Evolutionary conservation across 169 alveolate genomes (phyloP).

Genomic region (Plasmodium inui): DNA sequence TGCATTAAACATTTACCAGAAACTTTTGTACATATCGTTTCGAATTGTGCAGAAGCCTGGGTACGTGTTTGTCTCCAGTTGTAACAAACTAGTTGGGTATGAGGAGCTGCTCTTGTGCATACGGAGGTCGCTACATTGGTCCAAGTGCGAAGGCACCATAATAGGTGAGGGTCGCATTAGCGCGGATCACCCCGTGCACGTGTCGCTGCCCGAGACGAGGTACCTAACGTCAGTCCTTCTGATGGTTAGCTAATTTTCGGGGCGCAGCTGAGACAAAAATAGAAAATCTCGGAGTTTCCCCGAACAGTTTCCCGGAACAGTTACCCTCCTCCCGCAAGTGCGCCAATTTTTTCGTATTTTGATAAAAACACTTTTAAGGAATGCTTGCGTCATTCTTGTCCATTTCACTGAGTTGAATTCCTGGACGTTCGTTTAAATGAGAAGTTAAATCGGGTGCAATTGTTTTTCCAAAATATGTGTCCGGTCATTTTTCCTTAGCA

Average conservation of each 20-base stretch:
- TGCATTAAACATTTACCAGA: conserved; percentile 69
- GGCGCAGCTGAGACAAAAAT: background rate
- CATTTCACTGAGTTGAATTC: background rate
- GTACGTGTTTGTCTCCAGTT: conserved; percentile 75
- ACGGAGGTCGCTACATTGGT: conserved; percentile 56
- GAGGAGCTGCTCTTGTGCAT: conserved; percentile 46
- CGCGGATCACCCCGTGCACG: conserved; percentile 75
- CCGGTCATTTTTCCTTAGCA: background rate
- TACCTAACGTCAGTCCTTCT: conserved; percentile 68
- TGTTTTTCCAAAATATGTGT: background rate
- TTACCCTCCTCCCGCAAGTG: background rate
- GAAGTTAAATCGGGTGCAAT: background rate
- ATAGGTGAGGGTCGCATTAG: conserved; percentile 73
- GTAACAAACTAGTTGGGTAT: conserved; percentile 68
- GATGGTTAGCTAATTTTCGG: conserved; percentile 33
- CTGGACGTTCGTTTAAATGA: background rate
- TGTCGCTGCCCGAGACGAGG: conserved; percentile 59
- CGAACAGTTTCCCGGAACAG: background rate
- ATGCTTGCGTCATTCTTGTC: background rate
- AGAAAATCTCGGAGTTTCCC: background rate
- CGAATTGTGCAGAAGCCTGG: conserved; percentile 72
- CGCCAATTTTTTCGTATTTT: background rate
- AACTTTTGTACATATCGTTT: conserved; percentile 72
- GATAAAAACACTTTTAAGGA: background rate
- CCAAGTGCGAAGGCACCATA: conserved; percentile 72